A percentile compares a stretch with the other conserved stretches of the same genome.
phyloP scores from a whole-genome alignment of 108 stramenopile species.

The Nitzschia sp. region DNA sequence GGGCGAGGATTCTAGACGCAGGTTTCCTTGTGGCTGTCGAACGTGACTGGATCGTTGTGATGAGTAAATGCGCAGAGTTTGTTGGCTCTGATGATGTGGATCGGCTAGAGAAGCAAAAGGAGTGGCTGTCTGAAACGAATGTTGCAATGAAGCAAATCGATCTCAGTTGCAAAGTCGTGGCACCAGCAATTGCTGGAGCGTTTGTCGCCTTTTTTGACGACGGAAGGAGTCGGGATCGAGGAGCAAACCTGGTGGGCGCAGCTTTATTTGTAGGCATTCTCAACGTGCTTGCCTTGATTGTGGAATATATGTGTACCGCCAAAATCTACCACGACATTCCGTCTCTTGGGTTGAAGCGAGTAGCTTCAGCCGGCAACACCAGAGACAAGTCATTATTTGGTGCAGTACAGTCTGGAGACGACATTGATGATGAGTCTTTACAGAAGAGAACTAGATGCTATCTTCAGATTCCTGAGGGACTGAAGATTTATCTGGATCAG shows the following conservation, averaged over 20 bases:
- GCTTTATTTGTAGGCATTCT: slow-evolving; percentile 49
- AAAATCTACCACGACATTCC: slow-evolving; percentile 32
- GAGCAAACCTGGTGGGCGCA: slow-evolving; percentile 33
- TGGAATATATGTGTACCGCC: slow-evolving; percentile 49
- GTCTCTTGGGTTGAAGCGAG: slow-evolving; percentile 6
- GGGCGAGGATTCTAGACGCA: slow-evolving; percentile 40
- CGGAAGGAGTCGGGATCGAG: slow-evolving; percentile 20
- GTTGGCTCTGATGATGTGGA: neutral
- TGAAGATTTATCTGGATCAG: slow-evolving; percentile 44
- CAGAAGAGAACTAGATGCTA: neutral
- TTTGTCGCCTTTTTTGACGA: slow-evolving; percentile 34
- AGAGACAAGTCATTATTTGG: neutral
- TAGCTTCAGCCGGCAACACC: neutral
- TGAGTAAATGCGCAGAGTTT: slow-evolving; percentile 31
- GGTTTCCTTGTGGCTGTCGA: slow-evolving; percentile 62
- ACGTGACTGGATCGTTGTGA: slow-evolving; percentile 71
- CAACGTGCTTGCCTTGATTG: slow-evolving; percentile 45
- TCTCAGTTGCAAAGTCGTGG: slow-evolving; percentile 53
- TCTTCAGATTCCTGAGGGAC: slow-evolving; percentile 19
- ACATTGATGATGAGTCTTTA: neutral
- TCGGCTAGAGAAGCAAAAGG: slow-evolving; percentile 16
- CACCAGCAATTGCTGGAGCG: slow-evolving; percentile 51
- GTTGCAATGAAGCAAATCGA: slow-evolving; percentile 67
- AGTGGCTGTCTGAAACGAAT: slow-evolving; percentile 61
- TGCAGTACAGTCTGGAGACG: neutral